Base-by-base conservation (phyloP, 2,329 filamentous ascomycete genomes). In the Ceratocystiopsis minuta region DNA sequence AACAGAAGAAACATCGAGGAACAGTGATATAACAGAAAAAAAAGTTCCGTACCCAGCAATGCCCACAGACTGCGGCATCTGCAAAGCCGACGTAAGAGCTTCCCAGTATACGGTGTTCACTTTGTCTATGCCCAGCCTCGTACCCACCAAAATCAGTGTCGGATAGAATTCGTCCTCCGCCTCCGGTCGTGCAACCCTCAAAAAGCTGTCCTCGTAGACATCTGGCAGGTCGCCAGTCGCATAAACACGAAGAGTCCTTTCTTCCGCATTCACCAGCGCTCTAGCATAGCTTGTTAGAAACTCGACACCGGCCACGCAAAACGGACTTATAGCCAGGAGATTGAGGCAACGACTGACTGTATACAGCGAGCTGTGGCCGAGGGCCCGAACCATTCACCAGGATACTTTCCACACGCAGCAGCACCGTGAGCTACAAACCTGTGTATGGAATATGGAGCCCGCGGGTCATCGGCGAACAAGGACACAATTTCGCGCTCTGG, bases 331-430 rank as follows among this genome's bases (percentile, higher is more conserved):
- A 12, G 6, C 12, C 14, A 11, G 7, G 18, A 12, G n/a, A 33
- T 13, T n/a, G 5, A 16, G 24, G 6, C 4, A n/a, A 16, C 20
- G 37, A 61, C 80, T 57, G 64, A 92, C 86, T 90, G 80, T 50
- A 98, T 95, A 58, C 90, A 96, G 43, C 80, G 76, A 38, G 90
- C 87, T 11, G 90, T 92, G 7, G 90, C 90, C 16, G 86, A 95
- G n/a, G 90, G 90, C 0, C 90, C 90, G 60, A 98, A 98, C 90
- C 90, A 98, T 60, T 96, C 85, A 34, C 90, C 90, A 0, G 90
- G 90, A 54, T 92, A 83, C 60, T 94, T 96, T 4, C 85, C 87
- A 58, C 90, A 98, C 3, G 80, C 79, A 33, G 72, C 68, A 18
- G 86, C 86, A 16, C 90, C 90, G 52, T 94, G 81, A 41, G 78